Base-by-base conservation (phyloP, 208 protist species). In the Trichomonas gallinae region DNA sequence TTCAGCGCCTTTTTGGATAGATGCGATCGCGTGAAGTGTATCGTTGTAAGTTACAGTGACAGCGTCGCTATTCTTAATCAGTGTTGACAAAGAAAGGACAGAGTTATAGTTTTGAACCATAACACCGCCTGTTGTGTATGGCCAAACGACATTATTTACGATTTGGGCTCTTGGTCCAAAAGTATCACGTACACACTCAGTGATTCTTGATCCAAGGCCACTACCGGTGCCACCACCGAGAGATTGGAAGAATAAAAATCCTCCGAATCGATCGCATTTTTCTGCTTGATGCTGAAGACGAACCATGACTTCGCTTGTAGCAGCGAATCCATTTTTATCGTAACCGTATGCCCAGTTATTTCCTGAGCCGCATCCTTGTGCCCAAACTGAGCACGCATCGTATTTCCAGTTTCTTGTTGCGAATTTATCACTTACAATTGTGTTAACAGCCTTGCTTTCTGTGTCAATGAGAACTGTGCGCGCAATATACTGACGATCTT, bases 281-380 rank as follows among this genome's bases (percentile, higher is more conserved):
- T 93, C 87, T 34, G 87, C 87, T 51, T 93, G 87, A 93, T 93
- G 87, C 46, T 93, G 87, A 34, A 93, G 23, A 17, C 87, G 0
- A 38, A 49, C 87, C 87, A 93, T 93, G 21, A 93, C 87, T 38
- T 93, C 87, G 9, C 38, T 51, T 93, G 45, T 48, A 9, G 87
- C 87, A 38, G 87, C 40, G 44, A 93, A 93, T 34, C 87, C 87
- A 36, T 93, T 93, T 48, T 51, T 42, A 17, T 93, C 87, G 51
- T 93, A 93, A 34, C 87, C 87, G 31, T 93, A 93, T 51, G 87
- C 87, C 87, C 87, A 93, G 44, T 93, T 93, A 38, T 93, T 93
- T 34, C 87, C 87, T 10, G 87, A 93, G 3, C 87, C 87, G 31
- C 87, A 93, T 6, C 87, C 87, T 51, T 93, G 44, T 2, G 87